A percentile compares a stretch with the other conserved stretches of the same genome.
These are phyloP conservation scores for Ustilago curta DNA, from an alignment of 1,284 basidiomycete species.

Conservation along the genomic window DNA sequence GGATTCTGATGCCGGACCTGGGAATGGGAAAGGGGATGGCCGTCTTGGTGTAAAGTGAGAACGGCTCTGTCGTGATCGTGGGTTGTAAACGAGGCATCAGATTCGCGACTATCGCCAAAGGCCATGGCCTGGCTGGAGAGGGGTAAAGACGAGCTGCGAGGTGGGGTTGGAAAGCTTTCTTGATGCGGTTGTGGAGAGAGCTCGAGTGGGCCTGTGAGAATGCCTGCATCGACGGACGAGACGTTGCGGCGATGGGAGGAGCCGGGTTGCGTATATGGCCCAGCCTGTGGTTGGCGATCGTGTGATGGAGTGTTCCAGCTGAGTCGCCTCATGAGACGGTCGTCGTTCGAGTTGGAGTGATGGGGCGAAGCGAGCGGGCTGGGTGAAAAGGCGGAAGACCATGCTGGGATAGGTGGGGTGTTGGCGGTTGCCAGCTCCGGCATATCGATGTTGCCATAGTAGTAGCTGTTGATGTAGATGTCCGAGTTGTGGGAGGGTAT, in stretches of 20 bases:
- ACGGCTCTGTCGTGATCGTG: slow-evolving; percentile 41
- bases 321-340: slow-evolving; percentile 37
- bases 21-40: background rate
- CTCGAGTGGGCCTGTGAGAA: slow-evolving; percentile 39
- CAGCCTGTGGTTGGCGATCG: slow-evolving; percentile 1
- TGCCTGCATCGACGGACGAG: slow-evolving; percentile 43
- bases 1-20: slow-evolving; percentile 21
- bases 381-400: slow-evolving; percentile 16
- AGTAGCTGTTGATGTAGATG: slow-evolving; percentile 56
- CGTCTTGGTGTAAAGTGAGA: slow-evolving; percentile 33
- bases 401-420: slow-evolving; percentile 10
- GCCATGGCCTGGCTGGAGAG: slow-evolving; percentile 16
- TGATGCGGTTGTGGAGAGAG: slow-evolving; percentile 9
- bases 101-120: slow-evolving; percentile 19
- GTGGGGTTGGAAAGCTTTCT: slow-evolving; percentile 9
- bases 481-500: slow-evolving; percentile 50
- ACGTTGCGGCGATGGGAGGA: slow-evolving; percentile 32
- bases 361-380: slow-evolving; percentile 30
- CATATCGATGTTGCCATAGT: slow-evolving; percentile 55
- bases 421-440: slow-evolving; percentile 29
- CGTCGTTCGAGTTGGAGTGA: slow-evolving; percentile 28
- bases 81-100: slow-evolving; percentile 28
- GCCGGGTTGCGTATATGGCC: background rate
- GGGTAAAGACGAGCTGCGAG: slow-evolving; percentile 29
- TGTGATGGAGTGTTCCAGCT: slow-evolving; percentile 28